Evolutionary conservation across 2,329 filamentous ascomycete species (phyloP).

Genomic region (Diaporthe helianthi): DNA sequence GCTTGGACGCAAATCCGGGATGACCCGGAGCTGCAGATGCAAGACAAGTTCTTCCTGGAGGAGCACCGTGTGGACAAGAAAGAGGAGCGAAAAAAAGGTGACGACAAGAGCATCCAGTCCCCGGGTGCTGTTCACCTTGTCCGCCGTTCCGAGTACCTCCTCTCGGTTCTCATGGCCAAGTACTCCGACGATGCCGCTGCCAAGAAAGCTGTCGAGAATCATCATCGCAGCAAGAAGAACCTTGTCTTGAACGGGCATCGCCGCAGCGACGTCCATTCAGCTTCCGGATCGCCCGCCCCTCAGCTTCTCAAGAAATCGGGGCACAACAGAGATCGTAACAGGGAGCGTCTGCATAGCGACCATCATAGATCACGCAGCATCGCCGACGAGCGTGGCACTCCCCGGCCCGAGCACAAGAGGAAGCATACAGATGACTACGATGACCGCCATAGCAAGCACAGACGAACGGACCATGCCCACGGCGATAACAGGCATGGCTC

Average conservation of each 20-base stretch:
- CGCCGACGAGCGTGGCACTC: constrained; percentile 58
- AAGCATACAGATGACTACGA: constrained; percentile 64
- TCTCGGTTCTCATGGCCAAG: constrained; percentile 90
- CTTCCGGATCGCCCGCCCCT: constrained; percentile 76
- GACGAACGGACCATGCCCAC: constrained; percentile 55
- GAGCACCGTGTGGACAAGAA: constrained; percentile 99
- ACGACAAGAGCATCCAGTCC: constrained; percentile 84
- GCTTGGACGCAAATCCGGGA: constrained; percentile 96
- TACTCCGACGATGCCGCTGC: constrained; percentile 79
- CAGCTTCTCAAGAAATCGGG: constrained; percentile 54
- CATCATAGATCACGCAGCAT: constrained; percentile 59
- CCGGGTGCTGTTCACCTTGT: constrained; percentile 98
- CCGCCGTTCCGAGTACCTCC: constrained; percentile 89
- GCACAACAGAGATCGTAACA: constrained; percentile 56
- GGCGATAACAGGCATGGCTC: constrained; percentile 46
- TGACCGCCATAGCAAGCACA: constrained; percentile 58
- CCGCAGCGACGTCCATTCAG: constrained; percentile 63
- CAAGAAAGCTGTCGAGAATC: constrained; percentile 85
- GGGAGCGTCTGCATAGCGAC: constrained; percentile 56
- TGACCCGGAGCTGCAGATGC: constrained; percentile 83
- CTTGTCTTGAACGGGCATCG: constrained; percentile 64
- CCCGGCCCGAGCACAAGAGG: constrained; percentile 64
- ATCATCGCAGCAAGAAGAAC: constrained; percentile 95
- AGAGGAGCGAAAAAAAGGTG: constrained; percentile 82
- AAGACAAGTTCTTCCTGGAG: constrained; percentile 93